Base-by-base conservation (phyloP, 768 basidiomycete genomes). In the Lactarius hengduanensis region DNA sequence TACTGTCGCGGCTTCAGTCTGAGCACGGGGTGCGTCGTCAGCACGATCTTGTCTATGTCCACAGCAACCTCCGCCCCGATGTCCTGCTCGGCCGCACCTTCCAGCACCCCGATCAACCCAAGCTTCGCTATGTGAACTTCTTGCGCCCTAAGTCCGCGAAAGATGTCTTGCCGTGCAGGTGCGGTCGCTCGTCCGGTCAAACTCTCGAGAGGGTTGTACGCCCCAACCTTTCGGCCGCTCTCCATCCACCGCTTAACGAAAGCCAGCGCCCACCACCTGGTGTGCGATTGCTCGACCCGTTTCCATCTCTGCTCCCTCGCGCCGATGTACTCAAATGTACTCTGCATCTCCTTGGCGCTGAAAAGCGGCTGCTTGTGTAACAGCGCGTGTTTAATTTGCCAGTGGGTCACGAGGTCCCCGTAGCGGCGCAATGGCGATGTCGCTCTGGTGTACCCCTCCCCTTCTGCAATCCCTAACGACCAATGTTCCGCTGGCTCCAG, bases 351-450 rank as follows among this genome's bases (percentile, higher is more conserved):
- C 36, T 78, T 76, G 3, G 71, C 57, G 36, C 78, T 78, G 71
- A 90, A 87, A 4, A 80, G 74, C 4, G 81, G 78, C 2, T 74
- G 56, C 8, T 68, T 72, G 15, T 74, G 76, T 8, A 90, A 77
- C 13, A 98, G 76, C 6, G 83, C 84, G 59, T 87, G 79, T 73
- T 97, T 96, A 76, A 99, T 86, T 75, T 98, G 96, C 94, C 95
- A 99, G 77, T 98, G 97, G 11, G 80, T 78, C 15, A 95, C 75
- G 63, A 97, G 75, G 76, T 99, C 97, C 41, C 78, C 76, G 75
- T 86, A 97, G 54, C 97, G 86, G 50, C 97, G 84, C 54, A 99
- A 78, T 0, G 97, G 97, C 6, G 90, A 93, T 10, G 97, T 98
- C 10, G 84, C 86, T 26, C 91, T 85, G 20, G 82, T 77, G 74